Evolutionary conservation across 371 early-diverging fungal genomes (phyloP), one percentile per base, ranked within the genome.

Genomic region (Basidiobolus meristosporus): DNA sequence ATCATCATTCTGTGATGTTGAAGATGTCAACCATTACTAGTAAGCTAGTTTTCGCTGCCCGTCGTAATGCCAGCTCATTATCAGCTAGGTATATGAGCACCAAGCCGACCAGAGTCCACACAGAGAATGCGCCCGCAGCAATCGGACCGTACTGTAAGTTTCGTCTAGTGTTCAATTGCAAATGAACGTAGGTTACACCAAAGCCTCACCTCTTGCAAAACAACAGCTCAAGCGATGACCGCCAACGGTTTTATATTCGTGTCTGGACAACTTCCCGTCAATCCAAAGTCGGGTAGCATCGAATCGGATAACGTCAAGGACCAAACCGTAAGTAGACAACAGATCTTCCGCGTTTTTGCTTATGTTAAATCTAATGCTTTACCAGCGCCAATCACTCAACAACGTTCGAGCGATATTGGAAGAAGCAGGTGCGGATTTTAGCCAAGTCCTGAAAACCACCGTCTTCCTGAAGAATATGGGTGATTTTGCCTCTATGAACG

Each of bases 391-490:
- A 64, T 73, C 62, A 20, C 53, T 93, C 46, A 58, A 52, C 43
- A 93, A 90, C 62, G 47, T 91, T 37, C 46, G 55, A 39, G 75
- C 71, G 7, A 76, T 93, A 10, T 59, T 93, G 17, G 60, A 73
- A 47, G 87, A 70, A 1, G 62, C 86, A 29, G 72, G 75, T 30
- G 73, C 86, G 31, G 57, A 66, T 40, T 56, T 91, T 11, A 58
- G 77, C 36, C 64, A 78, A 37, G 79, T 88, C 7, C 71, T 87
- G 60, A 92, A 91, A 67, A 84, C 86, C 30, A 90, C 88, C 17
- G 90, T 90, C 28, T 92, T 85, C 59, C 58, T 92, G 38, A 78
- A 81, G 63, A 75, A 82, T 45, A 76, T 85, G 71, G 79, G 84
- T 51, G 82, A 89, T 53, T 92, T 88, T 59, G 69, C 51, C 7